phyloP scores from a whole-genome alignment of 169 alveolate genomes.

The Cryptosporidium viatorum region DNA sequence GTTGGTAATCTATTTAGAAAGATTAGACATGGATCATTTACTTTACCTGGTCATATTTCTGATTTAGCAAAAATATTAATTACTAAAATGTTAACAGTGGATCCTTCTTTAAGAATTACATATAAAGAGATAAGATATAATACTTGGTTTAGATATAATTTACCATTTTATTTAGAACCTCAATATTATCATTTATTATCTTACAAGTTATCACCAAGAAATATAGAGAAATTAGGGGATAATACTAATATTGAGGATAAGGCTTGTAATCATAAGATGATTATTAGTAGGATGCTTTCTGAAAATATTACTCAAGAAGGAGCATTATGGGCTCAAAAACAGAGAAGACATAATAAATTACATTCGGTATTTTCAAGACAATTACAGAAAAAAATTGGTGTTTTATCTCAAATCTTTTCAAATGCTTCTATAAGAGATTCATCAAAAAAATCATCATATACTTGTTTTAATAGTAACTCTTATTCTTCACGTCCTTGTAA shows the following conservation, averaged over 20 bases:
- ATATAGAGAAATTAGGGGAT: not conserved
- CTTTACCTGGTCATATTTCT: constrained; percentile 89
- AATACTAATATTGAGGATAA: not conserved
- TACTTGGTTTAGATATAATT: constrained; percentile 74
- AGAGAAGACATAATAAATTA: constrained; percentile 39
- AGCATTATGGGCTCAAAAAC: constrained; percentile 68
- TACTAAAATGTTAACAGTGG: constrained; percentile 83
- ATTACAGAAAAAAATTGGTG: constrained; percentile 30
- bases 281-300: not conserved
- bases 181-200: constrained; percentile 56
- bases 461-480: not conserved
- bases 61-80: constrained; percentile 88
- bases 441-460: not conserved
- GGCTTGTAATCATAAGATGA: not conserved
- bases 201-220: not conserved
- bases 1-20: constrained; percentile 87
- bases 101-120: constrained; percentile 80
- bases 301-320: constrained; percentile 42
- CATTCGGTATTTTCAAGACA: constrained; percentile 71
- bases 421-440: constrained; percentile 31
- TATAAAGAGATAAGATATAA: constrained; percentile 78
- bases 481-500: not conserved
- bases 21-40: constrained; percentile 89
- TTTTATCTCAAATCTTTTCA: constrained; percentile 22
- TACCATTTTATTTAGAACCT: constrained; percentile 74